A percentile compares a stretch with the other conserved stretches of the same genome.
phyloP scores from a whole-genome alignment of 2,329 filamentous ascomycete species.

The Tolypocladium endophyticum region DNA sequence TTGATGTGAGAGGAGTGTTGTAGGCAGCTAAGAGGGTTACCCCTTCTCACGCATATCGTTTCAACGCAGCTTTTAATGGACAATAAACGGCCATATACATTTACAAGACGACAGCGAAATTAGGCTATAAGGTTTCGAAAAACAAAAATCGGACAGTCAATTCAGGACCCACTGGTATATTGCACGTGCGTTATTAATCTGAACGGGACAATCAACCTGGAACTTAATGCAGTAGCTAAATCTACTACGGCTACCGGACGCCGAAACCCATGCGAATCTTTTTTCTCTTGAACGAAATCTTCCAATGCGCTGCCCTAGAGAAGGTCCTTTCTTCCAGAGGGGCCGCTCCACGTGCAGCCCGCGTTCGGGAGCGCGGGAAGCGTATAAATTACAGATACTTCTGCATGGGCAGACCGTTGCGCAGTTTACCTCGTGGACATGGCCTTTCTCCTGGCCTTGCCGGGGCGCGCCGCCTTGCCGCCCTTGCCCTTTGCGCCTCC shows the following conservation, averaged over 20 bases:
- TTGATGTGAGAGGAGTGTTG: too few relatives aligned
- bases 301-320: neutral
- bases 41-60: too few relatives aligned
- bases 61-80: too few relatives aligned
- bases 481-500: slow-evolving; percentile 15
- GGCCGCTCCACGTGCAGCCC: neutral
- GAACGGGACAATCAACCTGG: neutral
- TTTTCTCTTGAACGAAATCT: neutral
- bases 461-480: slow-evolving; percentile 31
- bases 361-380: neutral
- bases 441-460: slow-evolving; percentile 42
- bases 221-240: neutral
- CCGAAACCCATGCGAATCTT: neutral
- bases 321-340: neutral
- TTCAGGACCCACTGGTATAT: too few relatives aligned
- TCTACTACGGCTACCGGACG: neutral
- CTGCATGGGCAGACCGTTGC: neutral
- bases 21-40: too few relatives aligned
- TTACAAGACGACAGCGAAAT: too few relatives aligned
- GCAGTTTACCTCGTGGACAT: slow-evolving; percentile 14
- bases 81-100: too few relatives aligned
- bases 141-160: too few relatives aligned
- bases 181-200: neutral
- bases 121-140: too few relatives aligned
- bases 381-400: neutral